Conservation (phyloP, 345 rosid species). For the Corchorus olitorius region DNA sequence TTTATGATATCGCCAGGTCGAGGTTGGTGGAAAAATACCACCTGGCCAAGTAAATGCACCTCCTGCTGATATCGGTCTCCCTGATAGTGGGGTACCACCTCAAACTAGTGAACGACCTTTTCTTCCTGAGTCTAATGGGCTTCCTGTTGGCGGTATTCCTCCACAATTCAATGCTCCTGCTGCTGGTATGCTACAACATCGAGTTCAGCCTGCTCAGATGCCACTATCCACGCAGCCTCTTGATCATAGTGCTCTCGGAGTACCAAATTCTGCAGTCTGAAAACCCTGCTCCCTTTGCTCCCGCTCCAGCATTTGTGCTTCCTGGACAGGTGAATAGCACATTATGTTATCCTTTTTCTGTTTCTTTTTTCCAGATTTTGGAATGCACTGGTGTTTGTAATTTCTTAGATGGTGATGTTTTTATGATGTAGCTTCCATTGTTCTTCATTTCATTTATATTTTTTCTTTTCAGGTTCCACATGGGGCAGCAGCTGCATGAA, state of each 20-base stretch:
- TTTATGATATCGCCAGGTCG: conserved; percentile 40
- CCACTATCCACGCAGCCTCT: conserved; percentile 75
- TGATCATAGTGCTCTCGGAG: conserved; percentile 92
- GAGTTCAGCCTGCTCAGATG: conserved; percentile 45
- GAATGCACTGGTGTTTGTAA: not conserved
- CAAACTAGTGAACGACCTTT: conserved; percentile 52
- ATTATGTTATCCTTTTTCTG: not conserved
- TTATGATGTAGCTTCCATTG: not conserved
- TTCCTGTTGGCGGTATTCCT: conserved; percentile 90
- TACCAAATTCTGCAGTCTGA: conserved; percentile 56
- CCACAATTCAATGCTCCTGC: conserved; percentile 57
- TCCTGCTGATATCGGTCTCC: conserved; percentile 64
- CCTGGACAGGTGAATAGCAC: conserved; percentile 80
- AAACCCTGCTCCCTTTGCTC: conserved; percentile 40
- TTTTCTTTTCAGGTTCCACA: conserved; percentile 70
- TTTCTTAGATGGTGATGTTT: not conserved
- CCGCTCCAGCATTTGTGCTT: conserved; percentile 63
- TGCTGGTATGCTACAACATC: conserved; percentile 42
- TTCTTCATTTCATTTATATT: conserved; percentile 4
- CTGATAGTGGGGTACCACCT: conserved; percentile 77
- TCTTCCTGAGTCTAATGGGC: conserved; percentile 57
- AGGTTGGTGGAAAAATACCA: conserved; percentile 35
- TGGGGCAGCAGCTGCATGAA: conserved; percentile 94
- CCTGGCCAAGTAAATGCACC: conserved; percentile 48
- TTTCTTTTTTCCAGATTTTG: not conserved